Evolutionary conservation across 805 yeast species (phyloP).

Genomic region (Ogataea wickerhamii): DNA sequence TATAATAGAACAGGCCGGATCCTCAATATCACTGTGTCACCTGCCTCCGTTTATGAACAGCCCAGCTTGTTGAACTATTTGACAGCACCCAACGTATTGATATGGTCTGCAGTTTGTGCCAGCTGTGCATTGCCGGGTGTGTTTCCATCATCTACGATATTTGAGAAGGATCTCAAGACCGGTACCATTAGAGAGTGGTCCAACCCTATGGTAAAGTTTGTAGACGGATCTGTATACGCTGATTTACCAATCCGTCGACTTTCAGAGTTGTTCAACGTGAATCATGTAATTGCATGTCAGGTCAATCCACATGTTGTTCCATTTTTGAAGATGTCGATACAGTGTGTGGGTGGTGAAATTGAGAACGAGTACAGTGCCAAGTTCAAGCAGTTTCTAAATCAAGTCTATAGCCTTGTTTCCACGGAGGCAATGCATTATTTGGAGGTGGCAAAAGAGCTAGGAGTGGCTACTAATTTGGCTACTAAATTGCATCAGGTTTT

Average conservation of each 20-base stretch:
- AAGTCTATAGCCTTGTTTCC: conserved; percentile 54
- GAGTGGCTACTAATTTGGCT: conserved; percentile 67
- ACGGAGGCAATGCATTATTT: conserved; percentile 77
- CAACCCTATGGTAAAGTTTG: conserved; percentile 69
- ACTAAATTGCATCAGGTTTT: conserved; percentile 72
- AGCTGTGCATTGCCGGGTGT: conserved; percentile 93
- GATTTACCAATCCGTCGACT: conserved; percentile 88
- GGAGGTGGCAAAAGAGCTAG: conserved; percentile 70
- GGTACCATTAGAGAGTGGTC: conserved; percentile 79
- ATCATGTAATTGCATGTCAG: conserved; percentile 95
- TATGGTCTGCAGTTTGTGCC: conserved; percentile 90
- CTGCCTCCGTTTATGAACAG: conserved; percentile 87
- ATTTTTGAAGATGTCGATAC: conserved; percentile 62
- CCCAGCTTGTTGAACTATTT: conserved; percentile 76
- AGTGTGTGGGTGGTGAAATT: conserved; percentile 65
- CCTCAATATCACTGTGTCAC: conserved; percentile 90
- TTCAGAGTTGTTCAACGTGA: conserved; percentile 96
- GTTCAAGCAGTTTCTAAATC: conserved; percentile 48
- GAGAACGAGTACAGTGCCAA: conserved; percentile 58
- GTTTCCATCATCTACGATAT: conserved; percentile 80
- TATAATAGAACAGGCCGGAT: conserved; percentile 91
- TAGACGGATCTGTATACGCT: conserved; percentile 94
- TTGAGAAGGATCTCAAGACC: conserved; percentile 75
- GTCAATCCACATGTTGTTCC: conserved; percentile 97
- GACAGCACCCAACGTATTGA: conserved; percentile 76